A percentile compares a stretch with the other conserved stretches of the same genome.
phyloP scores from a whole-genome alignment of 768 basidiomycete genomes.

The Tulasnella sp. region DNA sequence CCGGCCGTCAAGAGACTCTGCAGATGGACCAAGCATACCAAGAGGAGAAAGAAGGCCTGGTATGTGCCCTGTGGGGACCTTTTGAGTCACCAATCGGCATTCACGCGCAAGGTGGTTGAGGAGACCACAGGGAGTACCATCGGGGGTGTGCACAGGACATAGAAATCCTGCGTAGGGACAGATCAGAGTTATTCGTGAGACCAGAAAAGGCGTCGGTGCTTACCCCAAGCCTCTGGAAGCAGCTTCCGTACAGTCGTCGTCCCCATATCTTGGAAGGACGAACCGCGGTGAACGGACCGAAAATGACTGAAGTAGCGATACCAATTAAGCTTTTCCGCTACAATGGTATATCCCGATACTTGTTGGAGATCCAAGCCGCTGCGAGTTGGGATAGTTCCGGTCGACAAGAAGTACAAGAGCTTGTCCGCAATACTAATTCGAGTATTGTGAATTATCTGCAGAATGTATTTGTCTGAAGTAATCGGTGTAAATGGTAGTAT shows the following conservation, averaged over 20 bases:
- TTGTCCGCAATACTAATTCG: constrained; percentile 84
- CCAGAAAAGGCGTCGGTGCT: constrained; percentile 17
- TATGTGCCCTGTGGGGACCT: constrained; percentile 63
- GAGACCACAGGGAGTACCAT: constrained; percentile 94
- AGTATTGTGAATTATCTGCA: constrained; percentile 56
- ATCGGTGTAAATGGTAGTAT: neutral
- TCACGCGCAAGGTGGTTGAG: constrained; percentile 92
- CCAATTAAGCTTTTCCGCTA: constrained; percentile 98
- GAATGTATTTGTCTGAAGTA: constrained; percentile 61
- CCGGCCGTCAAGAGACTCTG: constrained; percentile 65
- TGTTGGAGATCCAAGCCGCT: constrained; percentile 95
- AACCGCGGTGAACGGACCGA: constrained; percentile 95
- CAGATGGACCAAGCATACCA: constrained; percentile 89
- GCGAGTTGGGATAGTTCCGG: constrained; percentile 89
- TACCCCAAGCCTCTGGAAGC: constrained; percentile 96
- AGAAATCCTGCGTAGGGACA: constrained; percentile 55
- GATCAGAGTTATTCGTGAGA: neutral
- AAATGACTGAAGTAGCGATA: constrained; percentile 97
- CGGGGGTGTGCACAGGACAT: constrained; percentile 97
- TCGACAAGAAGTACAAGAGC: constrained; percentile 89
- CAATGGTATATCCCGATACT: constrained; percentile 95
- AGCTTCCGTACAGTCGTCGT: constrained; percentile 95
- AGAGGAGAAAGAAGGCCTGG: constrained; percentile 69
- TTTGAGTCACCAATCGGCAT: constrained; percentile 77
- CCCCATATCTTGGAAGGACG: constrained; percentile 97